Evolutionary conservation across 1,284 basidiomycete species (phyloP), one percentile per base, ranked within the genome.

Genomic region (Boletus sp.): DNA sequence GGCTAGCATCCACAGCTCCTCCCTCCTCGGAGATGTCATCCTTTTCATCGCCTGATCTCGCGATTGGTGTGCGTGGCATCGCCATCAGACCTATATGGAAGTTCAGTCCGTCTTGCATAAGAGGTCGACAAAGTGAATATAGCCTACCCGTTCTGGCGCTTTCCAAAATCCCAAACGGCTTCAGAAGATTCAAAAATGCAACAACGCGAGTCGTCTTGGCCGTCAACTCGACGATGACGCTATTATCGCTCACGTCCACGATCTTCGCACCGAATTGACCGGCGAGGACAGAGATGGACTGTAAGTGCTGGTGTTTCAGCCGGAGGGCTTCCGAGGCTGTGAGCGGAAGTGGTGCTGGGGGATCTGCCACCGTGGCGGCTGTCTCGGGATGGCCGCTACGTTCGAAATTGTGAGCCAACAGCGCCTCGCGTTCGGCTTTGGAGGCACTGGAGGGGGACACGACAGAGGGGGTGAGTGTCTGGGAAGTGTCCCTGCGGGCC

Each of bases 141-240:
- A 31, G 81, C 85, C 64, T 66, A 94, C 95, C 96, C 48, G 94
- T 95, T 56, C 95, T 80, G 25, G 95, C 94, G 51, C 93, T 91
- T 79, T 98, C 97, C 56, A 99, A 83, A 58, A 99, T 87, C 50
- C 97, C 97, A 73, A 97, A 99, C 8, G 97, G 97, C 74, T 95
- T 90, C 67, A 99, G 81, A 51, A 99, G 81, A 67, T 87, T 90
- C 70, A 99, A 80, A 82, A 99, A 98, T 23, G 95, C 94, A 72
- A 99, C 93, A 55, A 98, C 93, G 47, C 97, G 83, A 48, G 83
- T 81, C 56, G 93, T 94, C 83, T 99, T 99, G 54, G 92, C 97
- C 27, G 91, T 91, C 76, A 98, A 80, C 81, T 99, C 97, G 52
- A 99, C 93, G 65, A 98, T 98, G 52, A 97, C 89, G 71, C 90